Base-by-base conservation (phyloP, 83 land plant genomes). In the Larix sibirica region DNA sequence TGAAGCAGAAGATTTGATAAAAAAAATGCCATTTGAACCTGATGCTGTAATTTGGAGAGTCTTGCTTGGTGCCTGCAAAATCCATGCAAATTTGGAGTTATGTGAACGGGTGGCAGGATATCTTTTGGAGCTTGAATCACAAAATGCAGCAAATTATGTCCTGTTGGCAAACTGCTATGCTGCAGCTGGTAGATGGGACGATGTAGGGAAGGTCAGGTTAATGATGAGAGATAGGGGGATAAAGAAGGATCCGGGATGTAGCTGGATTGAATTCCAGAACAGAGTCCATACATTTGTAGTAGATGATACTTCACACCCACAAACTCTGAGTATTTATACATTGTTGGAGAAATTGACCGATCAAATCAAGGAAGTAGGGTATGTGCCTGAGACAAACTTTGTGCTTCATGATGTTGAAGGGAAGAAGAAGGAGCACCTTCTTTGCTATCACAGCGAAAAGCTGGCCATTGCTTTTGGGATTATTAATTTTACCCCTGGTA, bases 161-260 rank as follows among this genome's bases (percentile, higher is more conserved):
- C 67, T 64, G 21, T n/a, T 64, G 21, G 21, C 67, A 64, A 64
- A 64, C 26, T 9, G 21, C 21, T 64, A 64, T 64, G 67, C 67
- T n/a, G 67, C 7, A n/a, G 67, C 67, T 64, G 67, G 23, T n/a
- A 64, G 26, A 13, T 64, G 67, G 67, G 26, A n/a, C 13, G 67
- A 64, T 64, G 67, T 64, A n/a, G 67, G 89, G 31, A 83, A 23
- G 54, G n/a, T 90, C 7, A 83, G 95, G 79, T 85, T 80, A 76
- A 26, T 58, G 84, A 92, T 92, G 95, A 88, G 89, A 83, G 83
- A 80, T 18, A 88, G 62, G 62, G 92, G 90, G 78, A 87, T 92
- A 62, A 90, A 62, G 86, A 92, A 92, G 83, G 92, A 90, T 62
- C 83, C 87, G 3, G 95, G 92, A 20, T 90, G 87, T 76, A 92